Base-by-base conservation (phyloP, 2,329 filamentous ascomycete species). In the Aspergillus aculeatus region DNA sequence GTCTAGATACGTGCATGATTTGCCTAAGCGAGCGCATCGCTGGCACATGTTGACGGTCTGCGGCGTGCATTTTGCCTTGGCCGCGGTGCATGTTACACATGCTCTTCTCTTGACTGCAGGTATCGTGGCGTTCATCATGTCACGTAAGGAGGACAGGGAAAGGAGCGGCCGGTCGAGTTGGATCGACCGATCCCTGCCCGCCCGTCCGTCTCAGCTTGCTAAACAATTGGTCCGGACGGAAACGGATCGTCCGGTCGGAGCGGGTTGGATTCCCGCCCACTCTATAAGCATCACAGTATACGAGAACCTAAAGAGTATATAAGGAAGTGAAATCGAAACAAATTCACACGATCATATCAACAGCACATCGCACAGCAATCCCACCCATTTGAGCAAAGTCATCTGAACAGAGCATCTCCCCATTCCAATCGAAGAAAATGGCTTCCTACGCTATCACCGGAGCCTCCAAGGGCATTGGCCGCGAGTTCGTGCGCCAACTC, bases 391-490 rank as follows among this genome's bases (percentile, higher is more conserved):
- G 32, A 16, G 21, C n/a, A 26, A 11, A 12, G 24, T 14, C 29
- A 10, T 35, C 32, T 29, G 32, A 35, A 5, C 32, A 35, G 14
- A 5, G 4, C 32, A 35, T 29, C 26, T 29, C 7, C 26, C 7
- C 26, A 10, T 29, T 3, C 12, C 32, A 35, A 12, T 35, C 14
- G 4, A 35, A 35, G 3, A 16, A 19, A n/a, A 77, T 77, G 74
- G 62, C 72, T 57, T 73, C 71, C n/a, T 76, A 72, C 53, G 68
- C 72, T 26, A 66, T 77, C 61, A 76, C 74, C 21, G 74, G 75
- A 31, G 62, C 73, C 47, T 66, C 66, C 53, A 68, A 69, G 50
- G 75, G 75, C 57, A 56, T 77, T 38, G 75, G 75, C 47, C 69
- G 68, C 10, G 73, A 70, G 41, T 64, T 75, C 29, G 64, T 68